Evolutionary conservation across 106 monocot species (phyloP).

Genomic region (Gastrodia elata): DNA sequence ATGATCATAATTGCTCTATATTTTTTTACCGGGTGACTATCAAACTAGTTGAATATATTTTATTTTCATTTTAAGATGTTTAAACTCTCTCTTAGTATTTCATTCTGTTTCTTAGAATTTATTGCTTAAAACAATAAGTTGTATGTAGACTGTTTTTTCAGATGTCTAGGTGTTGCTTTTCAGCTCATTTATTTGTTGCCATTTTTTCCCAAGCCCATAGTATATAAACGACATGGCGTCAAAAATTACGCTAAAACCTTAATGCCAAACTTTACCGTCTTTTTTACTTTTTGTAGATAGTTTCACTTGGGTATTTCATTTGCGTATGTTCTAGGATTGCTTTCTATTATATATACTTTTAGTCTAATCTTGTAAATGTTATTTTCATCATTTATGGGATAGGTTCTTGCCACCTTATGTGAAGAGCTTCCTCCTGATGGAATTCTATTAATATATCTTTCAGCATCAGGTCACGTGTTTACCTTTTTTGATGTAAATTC

Average conservation of each 20-base stretch:
- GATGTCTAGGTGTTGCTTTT: background rate
- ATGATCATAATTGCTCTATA: background rate
- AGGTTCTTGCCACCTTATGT: slow-evolving; percentile 92
- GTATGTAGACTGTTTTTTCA: background rate
- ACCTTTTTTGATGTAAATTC: background rate
- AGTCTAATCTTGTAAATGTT: background rate
- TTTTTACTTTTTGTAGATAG: background rate
- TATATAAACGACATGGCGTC: background rate
- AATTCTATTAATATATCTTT: slow-evolving; percentile 75
- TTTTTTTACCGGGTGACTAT: background rate
- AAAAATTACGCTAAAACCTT: background rate
- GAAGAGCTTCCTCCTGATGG: slow-evolving; percentile 84
- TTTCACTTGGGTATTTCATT: background rate
- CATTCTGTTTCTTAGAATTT: background rate
- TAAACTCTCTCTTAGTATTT: background rate
- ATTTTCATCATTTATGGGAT: background rate
- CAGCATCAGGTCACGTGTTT: slow-evolving; percentile 54
- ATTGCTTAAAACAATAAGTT: background rate
- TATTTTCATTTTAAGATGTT: background rate
- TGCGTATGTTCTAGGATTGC: background rate
- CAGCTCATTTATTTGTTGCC: background rate
- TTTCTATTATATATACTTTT: background rate
- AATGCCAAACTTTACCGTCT: no score
- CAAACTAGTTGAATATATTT: background rate
- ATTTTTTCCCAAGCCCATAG: background rate